Evolutionary conservation across 257 asterid species (phyloP), one percentile per base, ranked within the genome.

Genomic region (Forsythia suspensa): DNA sequence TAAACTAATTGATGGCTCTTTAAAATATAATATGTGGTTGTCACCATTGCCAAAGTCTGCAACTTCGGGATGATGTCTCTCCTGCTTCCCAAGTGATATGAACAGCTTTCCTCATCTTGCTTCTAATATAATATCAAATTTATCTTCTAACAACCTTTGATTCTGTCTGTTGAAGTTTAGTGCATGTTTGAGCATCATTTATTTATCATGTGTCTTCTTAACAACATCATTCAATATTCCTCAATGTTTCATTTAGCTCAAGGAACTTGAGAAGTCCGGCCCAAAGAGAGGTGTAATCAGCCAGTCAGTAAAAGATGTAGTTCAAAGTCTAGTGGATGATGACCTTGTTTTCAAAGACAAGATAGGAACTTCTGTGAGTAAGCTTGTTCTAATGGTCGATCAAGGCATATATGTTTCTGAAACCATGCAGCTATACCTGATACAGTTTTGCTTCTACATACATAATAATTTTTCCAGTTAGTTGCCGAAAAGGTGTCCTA

Each of bases 281-380:
- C 99, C 99, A 12, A 95, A 93, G 85, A 95, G 90, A 82, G 99
- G 99, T 0, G 98, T 96, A 18, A 96, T 96, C 71, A 78, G 87
- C 73, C 99, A 96, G 88, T 91, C 99, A 20, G 99, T 96, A 40
- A 96, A 96, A 90, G 99, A 96, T 77, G 98, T 96, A 37, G 75
- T 92, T 84, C 98, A 96, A 84, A 81, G 83, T 84, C 88, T 96
- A 74, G 99, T 94, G 74, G 99, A 96, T 16, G 98, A 96, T 81
- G 98, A 96, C 83, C 97, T 96, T 51, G 99, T 96, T 75, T 85
- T 85, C 88, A 96, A 96, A 82, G 99, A 96, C 90, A 94, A 94
- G 86, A 96, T 96, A 76, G 99, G 98, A 84, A 96, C 98, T 80
- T 94, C 99, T 20, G 99, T 96, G 82, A 87, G 99, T 90, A 79